A percentile compares a stretch with the other conserved stretches of the same genome.
Conservation (phyloP, 495 filamentous ascomycete species). For the Penicillium goetzii region DNA sequence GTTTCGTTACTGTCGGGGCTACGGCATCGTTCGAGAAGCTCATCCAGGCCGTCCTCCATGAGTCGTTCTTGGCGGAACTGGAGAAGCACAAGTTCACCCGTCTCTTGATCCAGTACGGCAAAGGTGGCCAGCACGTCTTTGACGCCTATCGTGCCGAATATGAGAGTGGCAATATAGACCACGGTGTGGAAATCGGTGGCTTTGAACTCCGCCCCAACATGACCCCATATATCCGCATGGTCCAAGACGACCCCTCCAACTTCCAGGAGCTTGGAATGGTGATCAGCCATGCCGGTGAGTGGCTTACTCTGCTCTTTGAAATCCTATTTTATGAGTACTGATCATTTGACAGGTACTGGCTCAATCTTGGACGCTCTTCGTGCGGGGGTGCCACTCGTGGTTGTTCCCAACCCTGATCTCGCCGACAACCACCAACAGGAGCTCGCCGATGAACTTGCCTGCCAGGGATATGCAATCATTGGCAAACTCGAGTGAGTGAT, state of each 20-base stretch:
- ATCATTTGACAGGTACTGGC: slow-evolving; percentile 67
- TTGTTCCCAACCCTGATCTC: slow-evolving; percentile 81
- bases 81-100: slow-evolving; percentile 59
- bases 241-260: slow-evolving; percentile 44
- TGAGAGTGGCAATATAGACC: slow-evolving; percentile 22
- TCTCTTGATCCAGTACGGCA: slow-evolving; percentile 78
- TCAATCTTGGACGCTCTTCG: slow-evolving; percentile 84
- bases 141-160: slow-evolving; percentile 34
- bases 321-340: background rate
- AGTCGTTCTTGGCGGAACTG: slow-evolving; percentile 63
- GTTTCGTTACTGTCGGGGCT: slow-evolving; percentile 89
- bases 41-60: slow-evolving; percentile 63
- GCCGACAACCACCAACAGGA: slow-evolving; percentile 93
- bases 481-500: slow-evolving; percentile 63
- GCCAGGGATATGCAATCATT: slow-evolving; percentile 69
- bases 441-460: slow-evolving; percentile 71
- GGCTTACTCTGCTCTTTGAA: background rate
- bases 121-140: slow-evolving; percentile 53
- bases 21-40: slow-evolving; percentile 81
- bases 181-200: slow-evolving; percentile 56
- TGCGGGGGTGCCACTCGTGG: slow-evolving; percentile 67
- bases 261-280: slow-evolving; percentile 61
- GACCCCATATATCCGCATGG: slow-evolving; percentile 56
- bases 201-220: slow-evolving; percentile 71
- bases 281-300: slow-evolving; percentile 83